Evolutionary conservation across 345 rosid genomes (phyloP).

Genomic region (Turritis glabra): DNA sequence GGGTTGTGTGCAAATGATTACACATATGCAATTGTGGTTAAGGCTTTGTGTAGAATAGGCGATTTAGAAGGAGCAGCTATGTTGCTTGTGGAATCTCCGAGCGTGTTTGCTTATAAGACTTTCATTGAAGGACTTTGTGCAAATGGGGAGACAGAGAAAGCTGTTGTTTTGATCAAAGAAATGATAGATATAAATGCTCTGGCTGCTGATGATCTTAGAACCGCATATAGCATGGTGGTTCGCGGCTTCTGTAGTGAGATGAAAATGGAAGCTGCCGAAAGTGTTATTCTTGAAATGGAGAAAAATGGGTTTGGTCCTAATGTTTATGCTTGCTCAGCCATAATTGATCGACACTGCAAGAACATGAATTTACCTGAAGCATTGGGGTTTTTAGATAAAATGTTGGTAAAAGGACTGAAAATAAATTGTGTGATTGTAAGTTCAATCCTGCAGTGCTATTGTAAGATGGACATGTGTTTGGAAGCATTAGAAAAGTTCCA

Average conservation of each 20-base stretch:
- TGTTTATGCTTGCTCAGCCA: constrained; percentile 42
- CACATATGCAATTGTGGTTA: constrained; percentile 56
- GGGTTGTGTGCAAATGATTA: constrained; percentile 55
- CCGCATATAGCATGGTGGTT: constrained; percentile 51
- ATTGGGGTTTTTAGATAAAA: constrained; percentile 42
- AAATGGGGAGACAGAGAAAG: constrained; percentile 46
- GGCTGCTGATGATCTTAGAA: constrained; percentile 32
- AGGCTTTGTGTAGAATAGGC: constrained; percentile 65
- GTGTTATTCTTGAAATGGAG: constrained; percentile 51
- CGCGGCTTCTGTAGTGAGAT: constrained; percentile 60
- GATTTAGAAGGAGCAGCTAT: constrained; percentile 46
- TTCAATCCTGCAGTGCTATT: constrained; percentile 60
- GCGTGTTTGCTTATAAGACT: constrained; percentile 50
- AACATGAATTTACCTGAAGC: constrained; percentile 48
- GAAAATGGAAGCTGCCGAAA: constrained; percentile 59
- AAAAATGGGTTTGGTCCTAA: constrained; percentile 49
- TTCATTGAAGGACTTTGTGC: constrained; percentile 69
- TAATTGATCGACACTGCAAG: constrained; percentile 57
- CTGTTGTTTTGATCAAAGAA: constrained; percentile 41
- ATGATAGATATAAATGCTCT: constrained; percentile 37
- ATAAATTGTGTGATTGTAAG: constrained; percentile 57
- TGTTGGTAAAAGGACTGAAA: constrained; percentile 56
- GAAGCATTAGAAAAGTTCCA: constrained; percentile 46
- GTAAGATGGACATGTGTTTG: constrained; percentile 41
- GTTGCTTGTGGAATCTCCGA: constrained; percentile 45